Evolutionary conservation across 768 basidiomycete species (phyloP).

Genomic region (Pholiota conissans): DNA sequence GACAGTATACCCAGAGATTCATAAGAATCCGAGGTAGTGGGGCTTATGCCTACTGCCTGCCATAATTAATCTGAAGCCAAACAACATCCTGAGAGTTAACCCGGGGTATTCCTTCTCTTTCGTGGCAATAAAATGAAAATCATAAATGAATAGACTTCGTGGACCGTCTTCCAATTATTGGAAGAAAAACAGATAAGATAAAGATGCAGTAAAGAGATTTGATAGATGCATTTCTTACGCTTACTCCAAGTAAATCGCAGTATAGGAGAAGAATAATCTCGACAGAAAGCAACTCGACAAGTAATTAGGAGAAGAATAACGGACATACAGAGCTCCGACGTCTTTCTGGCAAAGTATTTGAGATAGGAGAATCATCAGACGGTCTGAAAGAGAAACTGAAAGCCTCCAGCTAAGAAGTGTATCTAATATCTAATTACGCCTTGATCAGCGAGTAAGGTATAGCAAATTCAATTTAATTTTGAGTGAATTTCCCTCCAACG

Average conservation of each 20-base stretch:
- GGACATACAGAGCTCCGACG: no score
- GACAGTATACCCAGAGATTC: neutral
- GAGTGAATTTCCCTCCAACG: no score
- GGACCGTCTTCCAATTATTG: neutral
- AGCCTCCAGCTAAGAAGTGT: no score
- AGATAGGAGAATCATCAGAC: neutral
- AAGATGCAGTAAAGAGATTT: neutral
- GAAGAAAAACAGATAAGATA: neutral
- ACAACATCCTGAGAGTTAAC: no score
- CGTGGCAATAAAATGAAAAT: no score
- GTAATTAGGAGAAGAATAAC: no score
- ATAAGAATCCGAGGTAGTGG: neutral
- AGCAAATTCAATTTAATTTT: no score
- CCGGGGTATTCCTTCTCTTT: neutral
- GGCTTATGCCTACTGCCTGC: no score
- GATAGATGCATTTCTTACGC: neutral
- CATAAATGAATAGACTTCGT: neutral
- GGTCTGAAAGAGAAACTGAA: no score
- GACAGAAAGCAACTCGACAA: neutral
- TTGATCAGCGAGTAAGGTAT: no score
- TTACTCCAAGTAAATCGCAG: neutral
- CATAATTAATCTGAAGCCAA: no score
- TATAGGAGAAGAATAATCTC: neutral
- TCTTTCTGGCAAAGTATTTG: neutral
- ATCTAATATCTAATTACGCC: no score